These are phyloP conservation scores for Gillenia trifoliata DNA, from an alignment of 306 rosid genomes.

Conservation along the genomic window DNA sequence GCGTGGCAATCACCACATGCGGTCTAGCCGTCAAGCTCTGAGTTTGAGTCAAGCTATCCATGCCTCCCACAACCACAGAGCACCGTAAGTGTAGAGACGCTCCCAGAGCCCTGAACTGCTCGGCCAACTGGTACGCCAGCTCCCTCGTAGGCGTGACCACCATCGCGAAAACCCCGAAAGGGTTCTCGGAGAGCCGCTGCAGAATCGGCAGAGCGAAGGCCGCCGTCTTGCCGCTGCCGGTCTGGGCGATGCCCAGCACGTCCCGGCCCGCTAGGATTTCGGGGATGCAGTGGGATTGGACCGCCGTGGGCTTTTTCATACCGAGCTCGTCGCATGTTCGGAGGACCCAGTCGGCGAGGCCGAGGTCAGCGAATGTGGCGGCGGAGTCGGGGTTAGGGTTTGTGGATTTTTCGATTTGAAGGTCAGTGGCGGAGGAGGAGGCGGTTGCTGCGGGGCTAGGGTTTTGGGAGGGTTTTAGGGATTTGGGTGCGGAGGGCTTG, in stretches of 20 bases:
- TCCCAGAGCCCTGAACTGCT: constrained; percentile 78
- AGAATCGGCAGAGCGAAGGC: constrained; percentile 91
- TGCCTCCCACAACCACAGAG: constrained; percentile 76
- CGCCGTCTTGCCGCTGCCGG: constrained; percentile 88
- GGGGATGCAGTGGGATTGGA: constrained; percentile 68
- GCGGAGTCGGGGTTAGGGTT: not conserved
- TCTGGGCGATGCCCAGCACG: constrained; percentile 77
- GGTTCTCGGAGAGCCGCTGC: constrained; percentile 59
- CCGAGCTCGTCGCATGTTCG: constrained; percentile 65
- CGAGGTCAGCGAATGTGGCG: constrained; percentile 45
- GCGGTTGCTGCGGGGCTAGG: constrained; percentile 20
- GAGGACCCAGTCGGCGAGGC: constrained; percentile 67
- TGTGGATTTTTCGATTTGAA: constrained; percentile 17
- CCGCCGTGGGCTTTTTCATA: constrained; percentile 58
- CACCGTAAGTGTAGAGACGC: constrained; percentile 58
- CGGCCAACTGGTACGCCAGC: constrained; percentile 71
- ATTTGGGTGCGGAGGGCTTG: not conserved
- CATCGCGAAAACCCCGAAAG: constrained; percentile 69
- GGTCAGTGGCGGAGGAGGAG: not conserved
- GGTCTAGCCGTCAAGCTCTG: constrained; percentile 60
- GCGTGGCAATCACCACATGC: constrained; percentile 81
- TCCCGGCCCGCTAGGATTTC: constrained; percentile 63
- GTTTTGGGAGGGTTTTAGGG: constrained; percentile 19
- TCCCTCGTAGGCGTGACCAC: constrained; percentile 85
- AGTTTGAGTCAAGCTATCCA: constrained; percentile 64